Evolutionary conservation across 2,329 filamentous ascomycete species (phyloP), one percentile per base, ranked within the genome.

Genomic region (Alternaria metachromatica): DNA sequence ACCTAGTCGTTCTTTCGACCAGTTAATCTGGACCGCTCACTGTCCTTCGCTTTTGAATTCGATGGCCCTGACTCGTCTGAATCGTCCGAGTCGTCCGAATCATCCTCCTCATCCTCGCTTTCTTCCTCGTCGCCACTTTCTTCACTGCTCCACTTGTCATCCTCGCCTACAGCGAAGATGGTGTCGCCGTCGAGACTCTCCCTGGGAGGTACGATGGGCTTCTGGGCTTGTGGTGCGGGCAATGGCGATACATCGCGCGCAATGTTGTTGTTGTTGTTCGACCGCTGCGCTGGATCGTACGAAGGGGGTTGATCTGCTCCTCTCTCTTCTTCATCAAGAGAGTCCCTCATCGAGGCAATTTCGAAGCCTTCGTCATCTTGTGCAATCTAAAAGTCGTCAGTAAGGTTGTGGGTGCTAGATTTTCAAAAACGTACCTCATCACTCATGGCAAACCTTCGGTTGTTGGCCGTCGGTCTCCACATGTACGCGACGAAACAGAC

Each of bases 311-410:
- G 67, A 66, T 78, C 58, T 51, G 61, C 79, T 65, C 72, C 81
- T 30, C 82, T 79, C 58, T 89, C 87, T 71, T 89, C 87, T 61
- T 90, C 87, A 71, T 92, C 90, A 20, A 91, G 82, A 0, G 87
- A 89, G 70, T 93, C 92, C 55, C 93, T 93, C 66, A 99, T 91
- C 60, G 96, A 96, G 53, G 92, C 92, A 78, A 99, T 96, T 78
- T 98, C 96, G 78, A 99, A 99, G 37, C 96, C 96, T 76, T 98
- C 95, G 72, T 99, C 96, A 74, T 99, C 96, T 87, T 98, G 96
- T 3, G 96, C 95, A 76, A 99, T 91, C 88, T 90, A 65, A 44
- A 8, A 15, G 6, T 11, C 28, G 66, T 85, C 60, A 84, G 79
- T 62, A 25, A 64, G 20, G 23, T n/a, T 45, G 5, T 15, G 26